Evolutionary conservation across 2,329 filamentous ascomycete species (phyloP).

Genomic region (Trichoderma endophyticum): DNA sequence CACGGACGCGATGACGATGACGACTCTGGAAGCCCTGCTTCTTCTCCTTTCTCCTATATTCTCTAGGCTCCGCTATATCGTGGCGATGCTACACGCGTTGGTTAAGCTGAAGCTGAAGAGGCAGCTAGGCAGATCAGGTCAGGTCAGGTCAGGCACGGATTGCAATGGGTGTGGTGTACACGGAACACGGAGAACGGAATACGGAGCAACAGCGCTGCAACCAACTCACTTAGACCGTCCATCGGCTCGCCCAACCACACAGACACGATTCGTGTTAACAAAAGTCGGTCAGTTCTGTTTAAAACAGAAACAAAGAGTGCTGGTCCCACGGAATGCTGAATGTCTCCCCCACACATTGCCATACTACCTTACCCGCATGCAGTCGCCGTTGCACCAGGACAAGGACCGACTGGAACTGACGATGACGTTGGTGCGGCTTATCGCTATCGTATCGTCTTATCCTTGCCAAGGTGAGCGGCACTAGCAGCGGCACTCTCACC

Average conservation of each 20-base stretch:
- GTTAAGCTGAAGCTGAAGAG: background rate
- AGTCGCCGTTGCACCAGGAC: conserved; percentile 1
- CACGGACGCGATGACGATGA: conserved; percentile 17
- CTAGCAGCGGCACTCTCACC: conserved; percentile 13
- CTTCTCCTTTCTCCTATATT: background rate
- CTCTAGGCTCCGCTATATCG: background rate
- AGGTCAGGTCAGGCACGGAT: background rate
- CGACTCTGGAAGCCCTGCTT: conserved; percentile 6
- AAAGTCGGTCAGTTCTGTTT: background rate
- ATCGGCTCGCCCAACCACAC: background rate
- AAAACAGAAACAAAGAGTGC: background rate
- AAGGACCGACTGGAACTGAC: background rate
- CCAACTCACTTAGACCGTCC: background rate
- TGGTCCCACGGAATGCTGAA: background rate
- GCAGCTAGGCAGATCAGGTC: conserved; percentile 3
- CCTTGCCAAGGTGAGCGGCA: conserved; percentile 18
- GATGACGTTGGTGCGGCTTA: conserved; percentile 14
- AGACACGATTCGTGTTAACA: too few species aligned
- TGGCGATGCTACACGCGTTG: conserved; percentile 6
- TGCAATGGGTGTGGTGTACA: conserved; percentile 1
- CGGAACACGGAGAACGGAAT: background rate
- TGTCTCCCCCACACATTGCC: background rate
- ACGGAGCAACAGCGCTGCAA: conserved; percentile 1
- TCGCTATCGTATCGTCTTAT: conserved; percentile 12
- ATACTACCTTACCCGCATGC: background rate